A percentile compares a stretch with the other conserved stretches of the same genome.
Evolutionary conservation across 192 early-diverging fungal genomes (phyloP).

Genomic region (Haplosporangium gracile): DNA sequence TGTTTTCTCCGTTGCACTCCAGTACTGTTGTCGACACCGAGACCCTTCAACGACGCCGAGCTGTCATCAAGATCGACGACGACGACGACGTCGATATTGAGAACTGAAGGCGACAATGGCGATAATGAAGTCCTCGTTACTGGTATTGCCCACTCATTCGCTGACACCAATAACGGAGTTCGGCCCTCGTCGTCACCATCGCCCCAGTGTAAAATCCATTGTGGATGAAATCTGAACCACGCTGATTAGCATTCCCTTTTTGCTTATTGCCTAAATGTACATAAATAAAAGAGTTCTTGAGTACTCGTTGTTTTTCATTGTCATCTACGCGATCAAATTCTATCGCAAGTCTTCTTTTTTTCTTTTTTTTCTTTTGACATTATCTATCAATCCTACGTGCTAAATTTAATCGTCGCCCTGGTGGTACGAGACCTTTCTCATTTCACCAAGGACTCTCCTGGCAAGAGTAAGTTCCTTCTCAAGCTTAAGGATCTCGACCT

Average conservation of each 20-base stretch:
- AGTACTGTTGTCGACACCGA: not conserved
- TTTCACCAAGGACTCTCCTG: constrained; percentile 89
- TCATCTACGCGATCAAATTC: not conserved
- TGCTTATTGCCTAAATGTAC: too few relatives aligned
- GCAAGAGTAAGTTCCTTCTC: constrained; percentile 93
- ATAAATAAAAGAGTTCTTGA: too few relatives aligned
- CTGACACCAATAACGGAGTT: too few relatives aligned
- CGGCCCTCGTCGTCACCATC: too few relatives aligned
- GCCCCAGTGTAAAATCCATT: too few relatives aligned
- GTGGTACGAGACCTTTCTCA: constrained; percentile 89
- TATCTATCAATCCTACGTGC: not conserved
- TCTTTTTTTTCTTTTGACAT: not conserved
- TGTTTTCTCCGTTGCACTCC: not conserved
- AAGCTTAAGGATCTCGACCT: constrained; percentile 95
- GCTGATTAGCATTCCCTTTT: too few relatives aligned
- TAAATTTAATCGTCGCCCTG: constrained; percentile 59
- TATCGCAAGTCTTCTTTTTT: not conserved
- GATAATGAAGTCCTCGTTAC: too few relatives aligned
- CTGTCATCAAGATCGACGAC: not conserved
- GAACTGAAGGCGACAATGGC: too few relatives aligned
- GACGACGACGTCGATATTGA: not conserved
- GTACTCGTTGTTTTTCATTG: too few relatives aligned
- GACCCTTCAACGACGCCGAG: not conserved
- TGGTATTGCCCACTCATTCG: too few relatives aligned
- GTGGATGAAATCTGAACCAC: too few relatives aligned